Conservation (phyloP, 768 basidiomycete genomes). For the Dioszegia hungarica region DNA sequence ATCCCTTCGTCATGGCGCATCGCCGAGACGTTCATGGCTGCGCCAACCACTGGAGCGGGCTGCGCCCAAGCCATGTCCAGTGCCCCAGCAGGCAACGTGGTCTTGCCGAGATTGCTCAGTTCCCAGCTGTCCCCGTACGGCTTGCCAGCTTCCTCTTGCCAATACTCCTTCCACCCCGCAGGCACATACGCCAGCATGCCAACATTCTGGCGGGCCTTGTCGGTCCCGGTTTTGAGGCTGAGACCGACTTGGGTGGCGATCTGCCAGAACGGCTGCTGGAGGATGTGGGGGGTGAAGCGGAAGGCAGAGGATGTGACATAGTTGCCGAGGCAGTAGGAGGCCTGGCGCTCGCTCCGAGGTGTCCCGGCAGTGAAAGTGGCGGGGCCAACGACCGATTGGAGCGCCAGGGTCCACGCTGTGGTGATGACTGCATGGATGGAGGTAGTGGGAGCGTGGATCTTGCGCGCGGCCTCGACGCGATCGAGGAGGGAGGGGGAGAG, state of each 20-base stretch:
- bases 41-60: background rate
- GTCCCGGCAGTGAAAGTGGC: background rate
- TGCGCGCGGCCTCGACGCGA: background rate
- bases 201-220: background rate
- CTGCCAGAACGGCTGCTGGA: slow-evolving; percentile 3
- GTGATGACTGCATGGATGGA: background rate
- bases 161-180: background rate
- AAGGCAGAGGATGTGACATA: background rate
- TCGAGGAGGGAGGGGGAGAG: background rate
- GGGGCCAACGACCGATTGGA: background rate
- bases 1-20: background rate
- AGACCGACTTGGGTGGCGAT: slow-evolving; percentile 7
- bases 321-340: background rate
- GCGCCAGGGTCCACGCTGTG: background rate
- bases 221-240: background rate
- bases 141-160: background rate
- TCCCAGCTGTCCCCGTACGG: background rate
- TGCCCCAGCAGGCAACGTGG: background rate
- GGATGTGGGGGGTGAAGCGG: background rate
- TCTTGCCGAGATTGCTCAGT: slow-evolving; percentile 5
- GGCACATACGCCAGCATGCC: slow-evolving; percentile 11
- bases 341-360: background rate
- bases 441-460: background rate
- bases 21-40: background rate
- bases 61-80: slow-evolving; percentile 13